Evolutionary conservation across 2,329 filamentous ascomycete genomes (phyloP), one percentile per base, ranked within the genome.

Genomic region (Trichophyton simii): DNA sequence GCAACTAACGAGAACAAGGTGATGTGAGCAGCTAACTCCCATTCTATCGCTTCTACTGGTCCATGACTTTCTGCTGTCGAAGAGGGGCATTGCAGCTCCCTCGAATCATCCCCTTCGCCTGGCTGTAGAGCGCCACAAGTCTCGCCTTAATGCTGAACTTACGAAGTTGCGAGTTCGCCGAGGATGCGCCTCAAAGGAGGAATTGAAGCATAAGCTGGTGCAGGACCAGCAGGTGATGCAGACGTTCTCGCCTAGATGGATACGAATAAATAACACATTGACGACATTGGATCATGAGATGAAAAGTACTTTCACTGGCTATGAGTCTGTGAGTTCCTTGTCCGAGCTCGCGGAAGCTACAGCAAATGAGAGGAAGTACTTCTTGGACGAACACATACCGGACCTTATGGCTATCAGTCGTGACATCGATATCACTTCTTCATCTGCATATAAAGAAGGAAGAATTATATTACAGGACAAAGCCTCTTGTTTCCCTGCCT

Each of bases 401-500:
- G 86, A 94, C 67, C 79, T 99, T 2, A 73, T 99, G 5, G 94
- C 91, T 1, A 77, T 96, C 0, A 85, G 89, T 1, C 83, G 87
- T 0, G 80, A 82, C 1, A 79, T 82, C 42, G 88, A 95, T 68
- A 78, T 96, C 50, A 86, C 84, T 20, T 87, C 85, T 64, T 86
- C 84, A 6, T 75, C 81, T 13, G 87, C 90, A 0, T 97, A 97
- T 72, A 81, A 77, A 13, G 78, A 81, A 0, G 92, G 92, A 0
- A 82, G 85, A 55, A 83, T 97, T 60, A 96, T 97, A 63, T 78
- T 97, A 25, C 94, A 99, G 72, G 94, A 97, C 70, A 97, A 96
- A 73, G 92, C 94, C 0, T 96, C 91, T 0, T 99, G 94, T 71
- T 96, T 99, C 69, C 94, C 94, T 0, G 94, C 92, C 0, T 94